Base-by-base conservation (phyloP, 352 stramenopile species). In the Phytophthora megakarya region DNA sequence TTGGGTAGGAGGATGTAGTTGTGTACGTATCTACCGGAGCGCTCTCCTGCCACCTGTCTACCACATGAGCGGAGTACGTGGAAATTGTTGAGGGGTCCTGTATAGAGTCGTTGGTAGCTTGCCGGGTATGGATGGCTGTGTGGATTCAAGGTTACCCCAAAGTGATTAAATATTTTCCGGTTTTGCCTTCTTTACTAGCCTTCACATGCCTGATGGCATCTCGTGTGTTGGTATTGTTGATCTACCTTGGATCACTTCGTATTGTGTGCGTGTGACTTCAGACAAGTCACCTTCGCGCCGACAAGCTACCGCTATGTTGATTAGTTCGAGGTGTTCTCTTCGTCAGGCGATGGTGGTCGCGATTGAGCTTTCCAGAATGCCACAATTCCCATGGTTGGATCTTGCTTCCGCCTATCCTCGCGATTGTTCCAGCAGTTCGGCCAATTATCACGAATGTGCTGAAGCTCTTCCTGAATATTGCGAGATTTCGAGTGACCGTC, bases 361-460 rank as follows among this genome's bases (percentile, higher is more conserved):
- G 61, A 61, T 48, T 21, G 49, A 11, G 45, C 42, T 26, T 32
- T 26, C 25, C 61, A 13, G 9, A 21, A 42, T 6, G 42, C n/a
- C 12, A 33, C 30, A 30, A 43, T 46, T 23, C 35, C 39, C 8
- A n/a, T 59, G 5, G 52, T 42, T 47, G 22, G 19, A n/a, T 60
- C 30, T 26, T 48, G 53, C 3, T 43, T 42, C 21, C 33, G 26
- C 18, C 58, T 50, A 18, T 75, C 54, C 15, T 72, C 53, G 21
- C 70, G 60, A 25, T 82, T 62, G 40, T 53, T 56, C 83, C 83
- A 89, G 12, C 76, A 70, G 59, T 90, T 85, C 12, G 83, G 83
- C 85, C 83, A 94, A 12, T 72, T 82, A 40, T 78, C 68, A 13
- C 85, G 83, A 56, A 94, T 90, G 38, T 65, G 76, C 11, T 75